phyloP scores from a whole-genome alignment of 305 asterid genomes.

The Fraxinus velutina region DNA sequence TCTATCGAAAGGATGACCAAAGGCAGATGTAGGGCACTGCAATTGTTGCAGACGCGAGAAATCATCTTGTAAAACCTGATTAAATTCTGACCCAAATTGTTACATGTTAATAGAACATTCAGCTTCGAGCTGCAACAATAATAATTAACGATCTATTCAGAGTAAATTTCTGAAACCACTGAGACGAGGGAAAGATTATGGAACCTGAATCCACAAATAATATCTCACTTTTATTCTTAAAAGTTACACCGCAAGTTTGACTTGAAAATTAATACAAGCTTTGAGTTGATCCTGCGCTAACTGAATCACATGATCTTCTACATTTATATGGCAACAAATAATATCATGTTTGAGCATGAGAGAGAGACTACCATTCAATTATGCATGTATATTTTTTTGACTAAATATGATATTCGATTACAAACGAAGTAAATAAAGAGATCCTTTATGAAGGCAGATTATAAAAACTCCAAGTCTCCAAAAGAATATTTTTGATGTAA shows the following conservation, averaged over 20 bases:
- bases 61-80: slow-evolving; percentile 86
- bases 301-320: neutral
- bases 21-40: slow-evolving; percentile 75
- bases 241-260: neutral
- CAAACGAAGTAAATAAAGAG: neutral
- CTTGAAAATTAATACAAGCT: neutral
- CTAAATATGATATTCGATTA: neutral
- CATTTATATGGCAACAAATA: neutral
- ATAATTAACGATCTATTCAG: slow-evolving; percentile 12
- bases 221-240: slow-evolving; percentile 45
- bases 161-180: neutral
- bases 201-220: slow-evolving; percentile 90
- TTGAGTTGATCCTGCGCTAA: neutral
- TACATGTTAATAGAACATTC: slow-evolving; percentile 17
- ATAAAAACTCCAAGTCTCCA: neutral
- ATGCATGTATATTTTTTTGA: neutral
- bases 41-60: slow-evolving; percentile 79
- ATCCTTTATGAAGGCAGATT: neutral
- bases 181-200: slow-evolving; percentile 20
- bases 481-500: neutral
- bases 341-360: neutral
- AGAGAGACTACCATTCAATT: neutral
- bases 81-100: slow-evolving; percentile 58
- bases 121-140: slow-evolving; percentile 19
- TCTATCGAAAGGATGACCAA: slow-evolving; percentile 74